phyloP scores from a whole-genome alignment of 495 filamentous ascomycete genomes.

The Hamigera avellanea region DNA sequence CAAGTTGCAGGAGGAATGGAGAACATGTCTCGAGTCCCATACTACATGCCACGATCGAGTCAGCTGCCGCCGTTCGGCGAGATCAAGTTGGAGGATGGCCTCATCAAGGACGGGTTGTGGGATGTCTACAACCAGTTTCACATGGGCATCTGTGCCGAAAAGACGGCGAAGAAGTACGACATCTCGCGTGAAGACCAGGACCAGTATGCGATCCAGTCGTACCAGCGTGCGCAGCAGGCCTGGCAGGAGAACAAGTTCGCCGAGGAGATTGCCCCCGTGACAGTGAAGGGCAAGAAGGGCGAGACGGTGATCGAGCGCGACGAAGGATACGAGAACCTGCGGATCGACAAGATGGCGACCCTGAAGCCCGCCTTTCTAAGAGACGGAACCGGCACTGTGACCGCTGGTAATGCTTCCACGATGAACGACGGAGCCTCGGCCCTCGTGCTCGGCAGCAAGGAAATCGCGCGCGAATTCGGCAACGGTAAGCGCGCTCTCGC shows the following conservation, averaged over 20 bases:
- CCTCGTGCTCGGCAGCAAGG: slow-evolving; percentile 70
- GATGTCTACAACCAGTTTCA: slow-evolving; percentile 95
- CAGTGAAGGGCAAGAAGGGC: slow-evolving; percentile 72
- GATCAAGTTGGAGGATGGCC: slow-evolving; percentile 74
- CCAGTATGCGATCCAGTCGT: slow-evolving; percentile 77
- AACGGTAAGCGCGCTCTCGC: slow-evolving; percentile 64
- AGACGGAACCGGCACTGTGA: slow-evolving; percentile 79
- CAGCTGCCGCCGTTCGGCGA: slow-evolving; percentile 75
- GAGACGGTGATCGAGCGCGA: slow-evolving; percentile 67
- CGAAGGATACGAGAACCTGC: slow-evolving; percentile 78
- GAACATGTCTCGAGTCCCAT: slow-evolving; percentile 90
- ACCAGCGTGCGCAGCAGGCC: slow-evolving; percentile 78
- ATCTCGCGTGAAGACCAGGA: slow-evolving; percentile 81
- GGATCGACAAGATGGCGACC: slow-evolving; percentile 69
- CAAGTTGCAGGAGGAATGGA: slow-evolving; percentile 94
- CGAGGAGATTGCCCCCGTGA: slow-evolving; percentile 81
- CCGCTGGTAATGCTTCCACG: slow-evolving; percentile 83
- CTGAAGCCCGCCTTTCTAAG: slow-evolving; percentile 86
- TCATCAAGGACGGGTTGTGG: slow-evolving; percentile 92
- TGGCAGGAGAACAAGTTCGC: slow-evolving; percentile 71
- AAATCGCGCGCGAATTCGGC: slow-evolving; percentile 66
- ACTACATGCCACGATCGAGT: slow-evolving; percentile 71
- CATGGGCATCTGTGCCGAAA: slow-evolving; percentile 97
- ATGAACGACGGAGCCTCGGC: slow-evolving; percentile 93
- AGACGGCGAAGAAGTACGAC: slow-evolving; percentile 76